Conservation (phyloP, 2,329 filamentous ascomycete genomes). For the Magnaporthales sp. region DNA sequence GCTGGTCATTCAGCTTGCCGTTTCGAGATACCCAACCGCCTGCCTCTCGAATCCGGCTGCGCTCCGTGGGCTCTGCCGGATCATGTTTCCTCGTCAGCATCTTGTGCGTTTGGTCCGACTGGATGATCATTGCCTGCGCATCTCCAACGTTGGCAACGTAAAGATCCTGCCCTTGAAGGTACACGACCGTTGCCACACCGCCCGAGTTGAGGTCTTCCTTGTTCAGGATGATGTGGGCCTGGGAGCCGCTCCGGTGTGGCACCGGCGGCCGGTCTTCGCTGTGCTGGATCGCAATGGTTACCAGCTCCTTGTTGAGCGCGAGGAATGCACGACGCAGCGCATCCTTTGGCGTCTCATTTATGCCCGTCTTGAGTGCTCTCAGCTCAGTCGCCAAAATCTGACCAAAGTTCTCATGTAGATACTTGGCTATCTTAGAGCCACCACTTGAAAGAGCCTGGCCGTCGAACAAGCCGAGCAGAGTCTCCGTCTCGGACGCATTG, state of each 20-base stretch:
- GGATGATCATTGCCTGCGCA: conserved; percentile 89
- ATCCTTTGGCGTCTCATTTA: conserved; percentile 65
- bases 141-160: conserved; percentile 95
- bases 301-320: conserved; percentile 86
- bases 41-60: conserved; percentile 84
- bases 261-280: conserved; percentile 63
- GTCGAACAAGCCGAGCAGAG: conserved; percentile 90
- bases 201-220: conserved; percentile 87
- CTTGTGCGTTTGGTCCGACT: conserved; percentile 74
- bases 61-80: conserved; percentile 75
- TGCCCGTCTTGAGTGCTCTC: conserved; percentile 52
- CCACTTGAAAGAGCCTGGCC: conserved; percentile 82
- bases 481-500: conserved; percentile 82
- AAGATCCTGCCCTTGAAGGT: conserved; percentile 80
- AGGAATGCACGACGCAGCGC: conserved; percentile 82
- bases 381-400: conserved; percentile 76
- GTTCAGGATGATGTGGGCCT: conserved; percentile 67
- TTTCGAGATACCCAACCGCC: conserved; percentile 94
- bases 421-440: conserved; percentile 94
- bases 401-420: conserved; percentile 90
- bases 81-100: conserved; percentile 89
- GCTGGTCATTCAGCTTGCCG: conserved; percentile 82
- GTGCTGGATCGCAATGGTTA: conserved; percentile 72
- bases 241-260: conserved; percentile 58
- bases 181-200: conserved; percentile 85